phyloP scores from a whole-genome alignment of 306 rosid genomes.

The Trichosanthes cucumerina region DNA sequence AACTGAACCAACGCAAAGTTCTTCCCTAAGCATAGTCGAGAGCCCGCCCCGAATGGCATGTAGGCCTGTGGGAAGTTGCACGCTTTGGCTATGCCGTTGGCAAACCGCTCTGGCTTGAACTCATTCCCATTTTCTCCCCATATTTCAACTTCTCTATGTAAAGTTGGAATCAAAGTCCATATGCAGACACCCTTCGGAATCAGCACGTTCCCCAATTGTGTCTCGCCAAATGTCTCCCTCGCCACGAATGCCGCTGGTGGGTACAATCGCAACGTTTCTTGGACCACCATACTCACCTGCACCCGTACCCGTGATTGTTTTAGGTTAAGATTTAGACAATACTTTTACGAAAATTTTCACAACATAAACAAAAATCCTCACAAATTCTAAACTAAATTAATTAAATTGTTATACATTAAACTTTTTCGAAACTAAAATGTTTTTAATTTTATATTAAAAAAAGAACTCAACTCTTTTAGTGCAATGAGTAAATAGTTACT shows the following conservation, averaged over 20 bases:
- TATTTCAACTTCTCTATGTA: conserved; percentile 62
- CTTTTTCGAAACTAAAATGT: no score
- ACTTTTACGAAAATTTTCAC: no score
- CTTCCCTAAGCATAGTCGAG: conserved; percentile 67
- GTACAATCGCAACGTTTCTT: conserved; percentile 69
- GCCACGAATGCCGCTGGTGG: conserved; percentile 93
- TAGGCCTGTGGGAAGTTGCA: conserved; percentile 64
- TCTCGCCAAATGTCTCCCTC: conserved; percentile 71
- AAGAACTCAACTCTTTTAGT: no score
- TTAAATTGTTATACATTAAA: no score
- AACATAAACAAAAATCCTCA: no score
- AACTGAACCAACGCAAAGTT: conserved; percentile 72
- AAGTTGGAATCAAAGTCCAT: conserved; percentile 73
- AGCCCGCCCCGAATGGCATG: conserved; percentile 75
- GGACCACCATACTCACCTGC: conserved; percentile 68
- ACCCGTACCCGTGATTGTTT: neutral
- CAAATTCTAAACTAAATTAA: no score
- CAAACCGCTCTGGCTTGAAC: conserved; percentile 80
- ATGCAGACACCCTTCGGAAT: conserved; percentile 65
- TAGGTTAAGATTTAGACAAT: no score
- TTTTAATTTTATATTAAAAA: no score
- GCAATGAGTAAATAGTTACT: no score
- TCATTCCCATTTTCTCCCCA: conserved; percentile 82
- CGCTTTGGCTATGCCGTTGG: conserved; percentile 59
- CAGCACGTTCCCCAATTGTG: conserved; percentile 41